Conservation (phyloP, 129 eudicot species). For the Saussurea involucrata region DNA sequence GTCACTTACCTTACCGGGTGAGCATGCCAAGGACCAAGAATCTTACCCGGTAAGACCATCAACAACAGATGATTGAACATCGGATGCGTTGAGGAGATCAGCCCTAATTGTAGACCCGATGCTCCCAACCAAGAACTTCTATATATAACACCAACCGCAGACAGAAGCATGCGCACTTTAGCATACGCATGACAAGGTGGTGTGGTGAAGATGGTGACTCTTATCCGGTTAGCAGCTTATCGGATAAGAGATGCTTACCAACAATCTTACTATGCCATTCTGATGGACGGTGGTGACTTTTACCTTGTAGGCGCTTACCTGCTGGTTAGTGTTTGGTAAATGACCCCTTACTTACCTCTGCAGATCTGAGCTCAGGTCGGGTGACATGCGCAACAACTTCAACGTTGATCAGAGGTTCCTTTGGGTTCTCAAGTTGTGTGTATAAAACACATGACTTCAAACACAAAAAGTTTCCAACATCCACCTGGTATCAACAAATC, state of each 20-base stretch:
- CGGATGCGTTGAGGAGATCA: too few relatives aligned
- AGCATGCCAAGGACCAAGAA: background rate
- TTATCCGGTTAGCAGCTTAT: too few relatives aligned
- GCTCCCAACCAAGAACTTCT: too few relatives aligned
- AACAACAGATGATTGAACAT: too few relatives aligned
- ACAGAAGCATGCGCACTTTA: too few relatives aligned
- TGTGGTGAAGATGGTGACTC: background rate
- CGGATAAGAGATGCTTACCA: background rate
- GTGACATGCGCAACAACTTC: slow-evolving; percentile 98
- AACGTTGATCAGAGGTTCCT: slow-evolving; percentile 70
- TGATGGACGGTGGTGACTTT: background rate
- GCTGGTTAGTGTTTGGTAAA: background rate
- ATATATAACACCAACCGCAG: too few relatives aligned
- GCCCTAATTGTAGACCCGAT: too few relatives aligned
- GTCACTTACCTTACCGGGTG: background rate
- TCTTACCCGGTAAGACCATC: background rate
- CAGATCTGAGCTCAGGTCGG: slow-evolving; percentile 79
- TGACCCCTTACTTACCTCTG: slow-evolving; percentile 51
- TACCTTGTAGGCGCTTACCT: background rate
- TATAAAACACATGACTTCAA: slow-evolving; percentile 84
- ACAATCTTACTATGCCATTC: background rate
- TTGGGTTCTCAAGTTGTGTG: slow-evolving; percentile 76
- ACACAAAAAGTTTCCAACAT: slow-evolving; percentile 93
- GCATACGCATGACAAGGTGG: background rate
- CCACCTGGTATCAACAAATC: slow-evolving; percentile 59